A percentile compares a stretch with the other conserved stretches of the same genome.
These are phyloP conservation scores for Polychytrium aggregatum DNA, from an alignment of 192 early-diverging fungal genomes.

Conservation along the genomic window DNA sequence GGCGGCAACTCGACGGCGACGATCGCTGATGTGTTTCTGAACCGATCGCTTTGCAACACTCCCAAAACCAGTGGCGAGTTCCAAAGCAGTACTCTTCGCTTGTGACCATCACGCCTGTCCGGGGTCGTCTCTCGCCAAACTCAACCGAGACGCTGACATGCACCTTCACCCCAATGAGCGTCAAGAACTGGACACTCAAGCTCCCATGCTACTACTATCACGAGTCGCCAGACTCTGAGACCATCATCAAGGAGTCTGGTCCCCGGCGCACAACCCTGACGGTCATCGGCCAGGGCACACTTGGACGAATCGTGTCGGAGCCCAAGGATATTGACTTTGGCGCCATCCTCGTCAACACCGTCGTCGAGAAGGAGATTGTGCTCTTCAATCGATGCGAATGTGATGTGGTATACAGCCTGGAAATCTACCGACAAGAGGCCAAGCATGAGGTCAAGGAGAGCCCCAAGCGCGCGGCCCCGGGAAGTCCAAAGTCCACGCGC, in stretches of 20 bases:
- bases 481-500: too few relatives aligned
- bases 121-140: conserved; percentile 25
- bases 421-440: conserved; percentile 15
- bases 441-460: too few relatives aligned
- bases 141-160: conserved; percentile 18
- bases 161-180: conserved; percentile 29
- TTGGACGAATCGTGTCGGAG: conserved; percentile 19
- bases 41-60: neutral
- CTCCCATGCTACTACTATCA: conserved; percentile 39
- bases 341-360: conserved; percentile 39
- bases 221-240: conserved; percentile 7
- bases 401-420: conserved; percentile 32
- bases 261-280: conserved; percentile 20
- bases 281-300: conserved; percentile 30
- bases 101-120: conserved; percentile 29
- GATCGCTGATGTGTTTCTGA: too few relatives aligned
- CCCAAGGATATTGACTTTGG: conserved; percentile 28
- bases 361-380: conserved; percentile 30
- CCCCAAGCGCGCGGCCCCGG: too few relatives aligned
- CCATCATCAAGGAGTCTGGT: conserved; percentile 2
- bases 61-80: conserved; percentile 30
- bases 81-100: conserved; percentile 30
- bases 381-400: conserved; percentile 37
- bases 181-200: conserved; percentile 28
- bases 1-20: too few relatives aligned